Evolutionary conservation across 345 rosid genomes (phyloP).

Genomic region (Melaleuca quinquenervia): DNA sequence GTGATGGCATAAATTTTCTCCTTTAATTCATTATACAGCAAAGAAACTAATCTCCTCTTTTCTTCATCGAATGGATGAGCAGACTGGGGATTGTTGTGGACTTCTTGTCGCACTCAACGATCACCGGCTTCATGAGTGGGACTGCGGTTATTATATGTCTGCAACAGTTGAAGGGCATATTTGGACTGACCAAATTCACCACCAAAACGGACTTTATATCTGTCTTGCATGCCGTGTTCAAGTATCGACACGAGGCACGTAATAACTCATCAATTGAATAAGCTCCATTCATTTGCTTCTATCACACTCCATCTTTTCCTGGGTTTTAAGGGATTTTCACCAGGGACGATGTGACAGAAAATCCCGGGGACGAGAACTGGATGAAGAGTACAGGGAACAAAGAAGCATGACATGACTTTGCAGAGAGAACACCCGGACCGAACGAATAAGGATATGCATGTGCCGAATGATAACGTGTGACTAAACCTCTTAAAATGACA

Average conservation of each 20-base stretch:
- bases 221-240: conserved; percentile 42
- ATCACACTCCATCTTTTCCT: background rate
- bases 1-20: background rate
- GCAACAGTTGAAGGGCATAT: conserved; percentile 78
- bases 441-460: background rate
- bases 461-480: background rate
- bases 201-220: conserved; percentile 58
- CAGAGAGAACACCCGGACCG: background rate
- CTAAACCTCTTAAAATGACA: background rate
- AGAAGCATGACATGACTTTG: background rate
- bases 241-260: conserved; percentile 44
- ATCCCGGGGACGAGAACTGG: background rate
- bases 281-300: background rate
- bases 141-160: conserved; percentile 65
- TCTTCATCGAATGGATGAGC: background rate
- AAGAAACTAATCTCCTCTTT: background rate
- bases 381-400: background rate
- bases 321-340: background rate
- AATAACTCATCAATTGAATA: background rate
- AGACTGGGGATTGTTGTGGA: conserved; percentile 85
- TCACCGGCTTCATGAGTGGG: conserved; percentile 90
- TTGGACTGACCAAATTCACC: conserved; percentile 65
- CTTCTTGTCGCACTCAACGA: conserved; percentile 83
- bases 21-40: background rate
- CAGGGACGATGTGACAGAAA: background rate